These are phyloP conservation scores for Phoma sp. DNA, from an alignment of 2,329 filamentous ascomycete species.

Conservation along the genomic window DNA sequence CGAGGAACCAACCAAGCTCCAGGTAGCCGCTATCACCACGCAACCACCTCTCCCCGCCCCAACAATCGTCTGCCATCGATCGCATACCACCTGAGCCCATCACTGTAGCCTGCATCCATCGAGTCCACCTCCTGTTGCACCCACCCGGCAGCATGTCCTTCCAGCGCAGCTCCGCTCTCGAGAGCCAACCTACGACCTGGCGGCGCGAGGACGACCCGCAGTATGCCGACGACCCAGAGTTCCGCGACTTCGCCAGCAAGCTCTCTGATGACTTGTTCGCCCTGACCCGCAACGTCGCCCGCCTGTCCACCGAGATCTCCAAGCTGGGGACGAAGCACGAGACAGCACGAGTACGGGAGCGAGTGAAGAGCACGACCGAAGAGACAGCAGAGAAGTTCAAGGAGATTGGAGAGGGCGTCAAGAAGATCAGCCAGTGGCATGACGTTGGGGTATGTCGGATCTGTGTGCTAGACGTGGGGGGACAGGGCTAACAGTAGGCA, in stretches of 20 bases:
- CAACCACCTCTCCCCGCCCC: slow-evolving; percentile 12
- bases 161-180: slow-evolving; percentile 82
- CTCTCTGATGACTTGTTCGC: slow-evolving; percentile 89
- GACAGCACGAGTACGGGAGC: slow-evolving; percentile 86
- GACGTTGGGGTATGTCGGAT: slow-evolving; percentile 71
- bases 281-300: slow-evolving; percentile 85
- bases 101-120: not conserved
- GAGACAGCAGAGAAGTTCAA: slow-evolving; percentile 88
- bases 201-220: slow-evolving; percentile 72
- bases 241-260: slow-evolving; percentile 79
- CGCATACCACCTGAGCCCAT: slow-evolving; percentile 7
- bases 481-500: slow-evolving; percentile 48
- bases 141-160: slow-evolving; percentile 74
- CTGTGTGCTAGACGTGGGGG: slow-evolving; percentile 5
- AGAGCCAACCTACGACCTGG: slow-evolving; percentile 75
- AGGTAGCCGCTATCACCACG: slow-evolving; percentile 29
- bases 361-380: slow-evolving; percentile 85
- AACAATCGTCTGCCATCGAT: slow-evolving; percentile 1
- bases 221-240: slow-evolving; percentile 92
- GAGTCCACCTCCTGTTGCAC: not conserved
- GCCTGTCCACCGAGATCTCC: slow-evolving; percentile 81
- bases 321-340: slow-evolving; percentile 90
- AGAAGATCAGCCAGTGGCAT: slow-evolving; percentile 80
- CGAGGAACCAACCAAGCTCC: slow-evolving; percentile 28
- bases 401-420: slow-evolving; percentile 89